Percentiles rank a stretch among this genome's conserved stretches.
Conservation (phyloP, 306 rosid species). For the Erythrophleum fordii region DNA sequence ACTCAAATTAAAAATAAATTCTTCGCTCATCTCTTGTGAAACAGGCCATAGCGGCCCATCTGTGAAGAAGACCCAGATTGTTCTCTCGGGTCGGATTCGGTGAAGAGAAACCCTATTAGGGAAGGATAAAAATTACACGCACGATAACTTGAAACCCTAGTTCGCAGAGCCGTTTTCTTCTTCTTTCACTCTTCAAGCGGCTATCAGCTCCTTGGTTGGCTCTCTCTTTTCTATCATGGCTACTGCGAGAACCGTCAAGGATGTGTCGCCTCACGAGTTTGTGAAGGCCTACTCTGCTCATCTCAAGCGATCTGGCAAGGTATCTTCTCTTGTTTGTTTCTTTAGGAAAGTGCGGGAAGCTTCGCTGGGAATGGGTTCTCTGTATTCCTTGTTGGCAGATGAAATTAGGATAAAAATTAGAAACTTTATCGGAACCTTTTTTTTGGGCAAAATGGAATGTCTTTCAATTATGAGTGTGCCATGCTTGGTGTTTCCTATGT, state of each 20-base stretch:
- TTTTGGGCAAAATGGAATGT: background rate
- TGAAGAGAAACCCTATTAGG: background rate
- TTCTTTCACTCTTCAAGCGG: background rate
- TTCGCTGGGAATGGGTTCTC: background rate
- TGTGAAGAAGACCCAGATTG: background rate
- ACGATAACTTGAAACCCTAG: slow-evolving; percentile 7
- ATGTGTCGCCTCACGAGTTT: slow-evolving; percentile 50
- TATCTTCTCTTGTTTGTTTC: background rate
- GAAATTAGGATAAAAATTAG: background rate
- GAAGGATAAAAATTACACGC: background rate
- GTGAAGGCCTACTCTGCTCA: slow-evolving; percentile 51
- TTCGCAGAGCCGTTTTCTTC: background rate
- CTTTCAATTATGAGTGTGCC: too few relatives aligned
- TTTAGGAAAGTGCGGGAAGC: background rate
- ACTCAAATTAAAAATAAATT: too few relatives aligned
- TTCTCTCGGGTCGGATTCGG: background rate
- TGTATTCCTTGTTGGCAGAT: background rate
- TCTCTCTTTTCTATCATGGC: slow-evolving; percentile 35
- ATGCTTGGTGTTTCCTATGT: background rate
- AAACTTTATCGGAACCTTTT: background rate
- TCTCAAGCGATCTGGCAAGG: slow-evolving; percentile 53
- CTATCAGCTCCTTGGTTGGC: background rate
- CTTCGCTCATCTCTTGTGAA: too few relatives aligned
- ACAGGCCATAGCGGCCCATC: background rate
- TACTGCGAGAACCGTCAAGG: slow-evolving; percentile 47